Percentiles rank a stretch among this genome's conserved stretches.
These are phyloP conservation scores for Zygosaccharomyces pseudobailii DNA, from an alignment of 1,139 yeast genomes.

Conservation along the genomic window DNA sequence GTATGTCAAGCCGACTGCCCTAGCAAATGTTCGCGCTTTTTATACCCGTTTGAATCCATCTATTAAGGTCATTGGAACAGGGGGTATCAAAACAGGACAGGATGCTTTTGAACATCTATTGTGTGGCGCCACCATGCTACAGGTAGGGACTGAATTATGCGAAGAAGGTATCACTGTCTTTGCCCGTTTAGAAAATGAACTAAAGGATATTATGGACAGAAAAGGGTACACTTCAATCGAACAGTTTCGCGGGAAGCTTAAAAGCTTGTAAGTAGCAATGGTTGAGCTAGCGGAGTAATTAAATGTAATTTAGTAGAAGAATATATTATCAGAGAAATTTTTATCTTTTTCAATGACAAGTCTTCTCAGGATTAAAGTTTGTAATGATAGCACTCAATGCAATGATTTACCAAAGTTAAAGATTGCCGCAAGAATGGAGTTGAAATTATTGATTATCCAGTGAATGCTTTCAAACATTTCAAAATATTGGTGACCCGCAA, in stretches of 20 bases:
- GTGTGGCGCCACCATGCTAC: slow-evolving; percentile 32
- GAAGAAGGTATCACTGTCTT: slow-evolving; percentile 27
- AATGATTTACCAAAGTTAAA: no score
- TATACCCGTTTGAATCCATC: slow-evolving; percentile 28
- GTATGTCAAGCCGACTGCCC: slow-evolving; percentile 31
- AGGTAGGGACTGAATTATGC: slow-evolving; percentile 28
- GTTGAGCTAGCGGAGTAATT: no score
- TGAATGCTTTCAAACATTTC: no score
- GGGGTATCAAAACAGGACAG: slow-evolving; percentile 28
- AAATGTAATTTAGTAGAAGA: no score
- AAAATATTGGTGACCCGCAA: no score
- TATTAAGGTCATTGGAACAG: slow-evolving; percentile 30
- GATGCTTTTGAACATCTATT: slow-evolving; percentile 31
- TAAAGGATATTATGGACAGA: slow-evolving; percentile 23
- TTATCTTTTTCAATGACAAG: no score
- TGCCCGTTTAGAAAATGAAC: slow-evolving; percentile 22
- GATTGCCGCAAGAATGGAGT: no score
- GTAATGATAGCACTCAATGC: no score
- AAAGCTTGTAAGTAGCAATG: slow-evolving; percentile 11
- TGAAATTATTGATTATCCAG: no score
- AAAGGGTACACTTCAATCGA: slow-evolving; percentile 29
- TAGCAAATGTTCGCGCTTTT: slow-evolving; percentile 31
- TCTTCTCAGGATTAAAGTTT: no score
- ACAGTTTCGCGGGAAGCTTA: slow-evolving; percentile 30
- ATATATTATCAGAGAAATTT: no score